Conservation (phyloP, 768 basidiomycete genomes). For the Hericium coralloides region DNA sequence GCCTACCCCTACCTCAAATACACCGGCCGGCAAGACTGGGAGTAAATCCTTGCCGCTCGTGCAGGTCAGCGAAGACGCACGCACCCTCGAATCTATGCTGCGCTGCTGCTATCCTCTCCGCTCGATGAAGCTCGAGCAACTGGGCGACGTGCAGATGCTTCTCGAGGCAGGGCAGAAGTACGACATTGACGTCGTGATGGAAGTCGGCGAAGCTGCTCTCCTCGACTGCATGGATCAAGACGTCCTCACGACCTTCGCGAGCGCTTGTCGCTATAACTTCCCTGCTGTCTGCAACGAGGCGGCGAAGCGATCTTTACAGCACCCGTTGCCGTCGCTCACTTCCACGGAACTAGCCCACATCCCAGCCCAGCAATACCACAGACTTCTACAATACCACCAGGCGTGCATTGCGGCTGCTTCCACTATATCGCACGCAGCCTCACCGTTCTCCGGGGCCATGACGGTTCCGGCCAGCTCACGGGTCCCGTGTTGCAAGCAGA, state of each 20-base stretch:
- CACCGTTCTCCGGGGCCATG: no score
- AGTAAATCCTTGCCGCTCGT: neutral
- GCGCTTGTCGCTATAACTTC: neutral
- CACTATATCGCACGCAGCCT: neutral
- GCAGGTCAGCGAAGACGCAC: neutral
- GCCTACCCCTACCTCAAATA: no score
- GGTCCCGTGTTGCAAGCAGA: no score
- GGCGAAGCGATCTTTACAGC: no score
- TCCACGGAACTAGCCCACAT: no score
- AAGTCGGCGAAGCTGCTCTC: neutral
- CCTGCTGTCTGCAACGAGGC: neutral
- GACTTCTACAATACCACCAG: neutral
- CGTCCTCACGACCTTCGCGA: neutral
- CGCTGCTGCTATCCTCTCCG: neutral
- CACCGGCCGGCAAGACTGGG: no score
- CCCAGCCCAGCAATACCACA: neutral
- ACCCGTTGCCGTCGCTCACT: no score
- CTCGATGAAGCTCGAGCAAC: neutral
- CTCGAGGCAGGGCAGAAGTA: neutral
- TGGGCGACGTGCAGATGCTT: neutral
- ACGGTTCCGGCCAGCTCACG: no score
- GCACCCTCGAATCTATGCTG: neutral
- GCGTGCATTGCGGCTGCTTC: neutral
- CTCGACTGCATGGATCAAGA: neutral
- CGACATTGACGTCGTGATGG: neutral